Percentiles rank a stretch among this genome's conserved stretches.
Evolutionary conservation across 768 basidiomycete species (phyloP).

Genomic region (Boletellus ananiceps): DNA sequence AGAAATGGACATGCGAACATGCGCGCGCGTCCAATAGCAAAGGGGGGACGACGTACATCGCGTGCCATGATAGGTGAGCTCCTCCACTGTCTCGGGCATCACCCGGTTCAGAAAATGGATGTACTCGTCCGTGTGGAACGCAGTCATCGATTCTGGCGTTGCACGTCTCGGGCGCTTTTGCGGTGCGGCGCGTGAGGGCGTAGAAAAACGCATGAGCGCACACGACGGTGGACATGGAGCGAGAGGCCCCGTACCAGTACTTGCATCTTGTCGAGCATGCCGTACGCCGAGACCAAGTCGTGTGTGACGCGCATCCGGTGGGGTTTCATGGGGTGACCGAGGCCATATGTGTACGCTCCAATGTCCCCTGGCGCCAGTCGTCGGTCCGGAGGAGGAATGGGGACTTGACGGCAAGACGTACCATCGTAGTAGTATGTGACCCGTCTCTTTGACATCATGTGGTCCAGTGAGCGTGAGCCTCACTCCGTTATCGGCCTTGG

Average conservation of each 20-base stretch:
- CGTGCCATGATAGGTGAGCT: slow-evolving; percentile 78
- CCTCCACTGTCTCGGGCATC: slow-evolving; percentile 86
- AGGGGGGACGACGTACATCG: slow-evolving; percentile 55
- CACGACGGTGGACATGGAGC: background rate
- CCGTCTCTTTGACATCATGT: slow-evolving; percentile 60
- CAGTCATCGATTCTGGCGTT: slow-evolving; percentile 73
- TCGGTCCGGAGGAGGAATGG: background rate
- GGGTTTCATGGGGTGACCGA: slow-evolving; percentile 94
- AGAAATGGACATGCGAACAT: background rate
- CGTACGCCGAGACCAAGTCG: slow-evolving; percentile 85
- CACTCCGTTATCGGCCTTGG: background rate
- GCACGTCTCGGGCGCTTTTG: slow-evolving; percentile 67
- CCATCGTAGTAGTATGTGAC: slow-evolving; percentile 82
- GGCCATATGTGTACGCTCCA: slow-evolving; percentile 74
- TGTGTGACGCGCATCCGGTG: slow-evolving; percentile 93
- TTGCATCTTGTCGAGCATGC: slow-evolving; percentile 93
- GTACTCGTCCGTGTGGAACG: slow-evolving; percentile 98
- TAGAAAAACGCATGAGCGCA: background rate
- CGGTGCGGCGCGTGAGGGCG: background rate
- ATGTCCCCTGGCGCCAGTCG: slow-evolving; percentile 52
- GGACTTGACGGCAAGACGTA: slow-evolving; percentile 29
- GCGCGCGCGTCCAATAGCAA: too few species aligned
- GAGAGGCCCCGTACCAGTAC: slow-evolving; percentile 53
- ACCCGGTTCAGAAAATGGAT: slow-evolving; percentile 86
- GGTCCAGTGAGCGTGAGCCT: background rate